Base-by-base conservation (phyloP, 2,329 filamentous ascomycete genomes). In the Pseudogymnoascus sp. region DNA sequence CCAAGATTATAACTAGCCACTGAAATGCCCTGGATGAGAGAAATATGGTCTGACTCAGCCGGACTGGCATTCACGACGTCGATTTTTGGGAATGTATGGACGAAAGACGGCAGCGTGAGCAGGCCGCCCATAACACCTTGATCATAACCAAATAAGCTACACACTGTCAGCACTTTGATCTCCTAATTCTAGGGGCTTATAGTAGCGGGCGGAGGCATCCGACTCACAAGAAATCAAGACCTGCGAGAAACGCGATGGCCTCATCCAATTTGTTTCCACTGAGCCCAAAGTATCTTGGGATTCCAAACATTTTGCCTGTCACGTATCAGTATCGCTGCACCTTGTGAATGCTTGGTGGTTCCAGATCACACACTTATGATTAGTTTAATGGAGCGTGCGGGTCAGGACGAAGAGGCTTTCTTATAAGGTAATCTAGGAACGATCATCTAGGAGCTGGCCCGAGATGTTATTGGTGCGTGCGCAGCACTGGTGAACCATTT, bases 31-130 rank as follows among this genome's bases (percentile, higher is more conserved):
- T 62, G 60, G 7, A 62, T 41, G 55, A 33, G 44, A 27, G 61
- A 63, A 31, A 41, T 59, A 27, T 51, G 36, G 8, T 31, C 31
- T 38, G 59, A 55, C 17, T 60, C 55, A 21, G 25, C 15, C 27
- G 39, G 38, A 27, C 25, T 60, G 13, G 58, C 55, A 36, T 29
- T 60, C 13, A 38, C 0, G 36, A 15, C 13, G 36, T 63, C 33
- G 41, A 63, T 60, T 6, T 59, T 29, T 10, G 61, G 61, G 31
- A 63, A 63, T 12, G 21, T 60, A 12, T 48, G 21, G 67, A 82
- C 88, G 91, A 89, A 92, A 25, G 61, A 42, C 13, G 61, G 61
- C 9, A 63, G 27, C 29, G 35, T 63, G 39, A 63, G 61, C 29
- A 63, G 13, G 15, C 61, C 61, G 15, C 66, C 65, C 33, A 41